Conservation (phyloP, 2,329 filamentous ascomycete genomes). For the Fusarium marasasianum region DNA sequence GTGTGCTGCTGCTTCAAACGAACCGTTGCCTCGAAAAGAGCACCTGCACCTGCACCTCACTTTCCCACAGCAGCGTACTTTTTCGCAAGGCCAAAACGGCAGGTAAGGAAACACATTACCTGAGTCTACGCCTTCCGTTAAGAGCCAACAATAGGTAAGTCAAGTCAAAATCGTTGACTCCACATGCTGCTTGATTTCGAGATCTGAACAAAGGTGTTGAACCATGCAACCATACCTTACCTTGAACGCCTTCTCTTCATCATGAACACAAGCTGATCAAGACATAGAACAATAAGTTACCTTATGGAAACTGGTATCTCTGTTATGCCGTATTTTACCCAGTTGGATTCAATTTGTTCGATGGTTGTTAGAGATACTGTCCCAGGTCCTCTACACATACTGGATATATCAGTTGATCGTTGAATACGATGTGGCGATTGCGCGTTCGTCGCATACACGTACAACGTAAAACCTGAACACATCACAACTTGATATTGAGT, state of each 20-base stretch:
- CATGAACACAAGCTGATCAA: neutral
- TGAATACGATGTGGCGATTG: neutral
- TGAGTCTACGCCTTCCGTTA: neutral
- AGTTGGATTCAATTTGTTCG: neutral
- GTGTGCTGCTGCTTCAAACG: constrained; percentile 12
- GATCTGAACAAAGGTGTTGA: neutral
- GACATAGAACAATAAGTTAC: neutral
- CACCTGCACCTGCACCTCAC: neutral
- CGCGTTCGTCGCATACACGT: neutral
- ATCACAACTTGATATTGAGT: neutral
- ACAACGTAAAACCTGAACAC: neutral
- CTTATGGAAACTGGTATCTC: neutral
- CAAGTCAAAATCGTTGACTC: neutral
- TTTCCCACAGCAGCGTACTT: neutral
- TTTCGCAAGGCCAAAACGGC: neutral
- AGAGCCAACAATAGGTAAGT: neutral
- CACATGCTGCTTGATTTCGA: neutral
- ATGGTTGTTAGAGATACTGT: neutral
- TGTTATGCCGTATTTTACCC: neutral
- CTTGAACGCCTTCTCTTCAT: neutral
- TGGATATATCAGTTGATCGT: neutral
- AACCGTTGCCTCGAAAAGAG: neutral
- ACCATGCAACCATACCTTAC: neutral
- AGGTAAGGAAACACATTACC: neutral
- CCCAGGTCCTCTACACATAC: neutral